Conservation (phyloP, 177 flowering plant species). For the Vitis hybrid region DNA sequence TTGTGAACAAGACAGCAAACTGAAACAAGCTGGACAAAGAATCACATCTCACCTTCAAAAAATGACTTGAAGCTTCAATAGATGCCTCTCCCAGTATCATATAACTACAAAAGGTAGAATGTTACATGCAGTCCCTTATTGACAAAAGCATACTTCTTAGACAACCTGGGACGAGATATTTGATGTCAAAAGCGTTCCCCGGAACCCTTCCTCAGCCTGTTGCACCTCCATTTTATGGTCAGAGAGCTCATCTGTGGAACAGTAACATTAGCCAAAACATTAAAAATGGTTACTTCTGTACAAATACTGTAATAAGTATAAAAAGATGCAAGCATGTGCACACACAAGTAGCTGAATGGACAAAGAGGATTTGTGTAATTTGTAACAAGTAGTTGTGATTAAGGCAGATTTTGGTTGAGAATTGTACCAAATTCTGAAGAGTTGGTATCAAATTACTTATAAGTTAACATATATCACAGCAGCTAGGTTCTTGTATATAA, state of each 20-base stretch:
- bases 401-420: no score
- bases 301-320: not conserved
- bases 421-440: no score
- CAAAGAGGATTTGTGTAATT: no score
- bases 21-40: not conserved
- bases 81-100: constrained; percentile 10
- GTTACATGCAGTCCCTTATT: constrained; percentile 4
- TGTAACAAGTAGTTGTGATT: no score
- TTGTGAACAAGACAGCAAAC: not conserved
- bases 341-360: not conserved
- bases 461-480: no score
- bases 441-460: no score
- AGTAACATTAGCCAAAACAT: not conserved
- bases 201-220: constrained; percentile 76
- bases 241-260: constrained; percentile 69
- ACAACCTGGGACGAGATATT: constrained; percentile 50
- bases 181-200: constrained; percentile 81
- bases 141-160: constrained; percentile 22
- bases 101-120: constrained; percentile 20
- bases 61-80: not conserved
- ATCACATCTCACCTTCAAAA: constrained; percentile 11
- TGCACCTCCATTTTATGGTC: constrained; percentile 55
- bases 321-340: not conserved
- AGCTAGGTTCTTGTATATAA: no score
- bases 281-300: not conserved